Base-by-base conservation (phyloP, 495 filamentous ascomycete species). In the Aspergillus sparsus region DNA sequence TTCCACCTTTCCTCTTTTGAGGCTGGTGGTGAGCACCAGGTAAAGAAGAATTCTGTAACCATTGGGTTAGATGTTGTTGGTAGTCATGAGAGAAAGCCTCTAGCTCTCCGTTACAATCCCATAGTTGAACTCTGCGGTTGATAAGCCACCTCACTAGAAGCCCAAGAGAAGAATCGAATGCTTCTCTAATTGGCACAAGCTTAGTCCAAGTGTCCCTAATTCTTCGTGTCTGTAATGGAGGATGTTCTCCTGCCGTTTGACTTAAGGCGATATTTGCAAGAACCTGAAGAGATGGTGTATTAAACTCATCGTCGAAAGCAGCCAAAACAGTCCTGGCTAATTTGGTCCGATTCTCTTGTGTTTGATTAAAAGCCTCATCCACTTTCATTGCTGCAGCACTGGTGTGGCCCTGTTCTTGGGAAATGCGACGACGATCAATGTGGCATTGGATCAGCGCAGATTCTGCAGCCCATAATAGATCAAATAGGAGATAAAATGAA, bases 101-200 rank as follows among this genome's bases (percentile, higher is more conserved):
- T 5, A 71, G 41, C 37, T 71, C 68, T 36, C 68, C 68, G 53
- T 71, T 71, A 34, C 63, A 68, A 49, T 64, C 66, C 68, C 68
- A 71, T 37, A 71, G 41, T 47, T 71, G 68, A 16, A 71, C 63
- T 52, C 68, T 60, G 35, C 68, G 66, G 18, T 71, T 68, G 57
- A 71, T 66, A 34, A 71, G 60, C 68, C 68, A 71, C 33, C 61
- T 59, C 42, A 71, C 62, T 2, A 68, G 56, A 32, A 62, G 60
- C 3, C 59, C 52, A 7, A 66, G 45, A 7, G 63, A 52, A 6
- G 36, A 54, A 13, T 71, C 63, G 37, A 55, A 61, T 1, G 47
- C 56, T 3, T 62, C 55, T 42, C 63, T 57, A 31, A 65, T 57
- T 18, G 58, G 53, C 8, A 53, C 49, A 6, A 65, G 52, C 39